phyloP scores from a whole-genome alignment of 106 monocot species.

The Hemerocallis citrina region DNA sequence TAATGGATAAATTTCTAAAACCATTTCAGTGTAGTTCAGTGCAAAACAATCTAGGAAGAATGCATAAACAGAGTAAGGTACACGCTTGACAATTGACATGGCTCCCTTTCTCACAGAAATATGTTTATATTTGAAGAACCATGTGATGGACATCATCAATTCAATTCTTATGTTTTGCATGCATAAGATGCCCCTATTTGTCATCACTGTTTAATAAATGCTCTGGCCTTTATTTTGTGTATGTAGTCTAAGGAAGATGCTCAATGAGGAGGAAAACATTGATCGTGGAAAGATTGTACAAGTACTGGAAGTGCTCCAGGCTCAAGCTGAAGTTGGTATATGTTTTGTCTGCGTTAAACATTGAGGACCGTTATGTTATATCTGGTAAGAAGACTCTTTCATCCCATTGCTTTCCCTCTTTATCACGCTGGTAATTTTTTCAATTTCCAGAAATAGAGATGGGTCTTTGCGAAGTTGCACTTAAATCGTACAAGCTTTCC shows the following conservation, averaged over 20 bases:
- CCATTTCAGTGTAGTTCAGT: neutral
- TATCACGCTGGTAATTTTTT: too few relatives aligned
- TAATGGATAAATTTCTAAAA: neutral
- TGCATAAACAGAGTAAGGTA: too few relatives aligned
- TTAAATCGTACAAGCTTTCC: too few relatives aligned
- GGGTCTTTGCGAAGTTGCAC: too few relatives aligned
- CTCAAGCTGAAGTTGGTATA: slow-evolving; percentile 80
- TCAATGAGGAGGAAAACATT: slow-evolving; percentile 26
- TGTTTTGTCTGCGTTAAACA: slow-evolving; percentile 80
- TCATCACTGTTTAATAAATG: neutral
- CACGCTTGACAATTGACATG: too few relatives aligned
- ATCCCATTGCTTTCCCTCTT: too few relatives aligned
- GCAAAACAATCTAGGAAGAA: too few relatives aligned
- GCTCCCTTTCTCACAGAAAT: neutral
- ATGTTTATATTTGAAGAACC: neutral
- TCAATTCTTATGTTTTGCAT: neutral
- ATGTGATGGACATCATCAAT: neutral
- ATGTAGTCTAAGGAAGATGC: slow-evolving; percentile 62
- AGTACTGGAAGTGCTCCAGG: slow-evolving; percentile 84
- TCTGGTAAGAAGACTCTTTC: too few relatives aligned
- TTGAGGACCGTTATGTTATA: too few relatives aligned
- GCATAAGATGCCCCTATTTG: neutral
- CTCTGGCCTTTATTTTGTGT: neutral
- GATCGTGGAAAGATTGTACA: slow-evolving; percentile 44
- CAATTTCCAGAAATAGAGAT: too few relatives aligned